phyloP scores from a whole-genome alignment of 2,329 filamentous ascomycete species.

The Colletotrichum theobromicola region DNA sequence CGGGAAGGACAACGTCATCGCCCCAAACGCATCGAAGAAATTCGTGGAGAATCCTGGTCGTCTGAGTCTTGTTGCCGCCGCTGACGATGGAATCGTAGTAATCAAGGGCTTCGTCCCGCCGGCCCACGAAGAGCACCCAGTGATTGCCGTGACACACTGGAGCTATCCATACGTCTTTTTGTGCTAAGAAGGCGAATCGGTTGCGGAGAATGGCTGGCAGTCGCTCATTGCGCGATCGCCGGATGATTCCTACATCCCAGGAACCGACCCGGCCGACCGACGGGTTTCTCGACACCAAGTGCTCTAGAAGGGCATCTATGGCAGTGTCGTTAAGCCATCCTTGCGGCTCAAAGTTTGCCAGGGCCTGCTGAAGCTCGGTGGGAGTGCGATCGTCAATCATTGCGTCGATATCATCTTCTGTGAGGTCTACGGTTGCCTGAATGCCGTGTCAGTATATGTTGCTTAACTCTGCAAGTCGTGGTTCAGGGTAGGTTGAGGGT shows the following conservation, averaged over 20 bases:
- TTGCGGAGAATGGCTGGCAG: not conserved
- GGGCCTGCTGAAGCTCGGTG: not conserved
- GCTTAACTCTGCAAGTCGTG: fast-evolving
- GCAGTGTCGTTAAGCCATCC: not conserved
- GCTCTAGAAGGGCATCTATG: not conserved
- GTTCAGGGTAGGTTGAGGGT: fast-evolving
- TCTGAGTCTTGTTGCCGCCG: not conserved
- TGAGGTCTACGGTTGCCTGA: too few species aligned
- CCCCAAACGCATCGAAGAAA: not conserved
- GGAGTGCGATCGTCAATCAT: fast-evolving
- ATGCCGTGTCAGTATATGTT: too few species aligned
- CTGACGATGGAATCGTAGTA: not conserved
- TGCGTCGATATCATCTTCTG: too few species aligned
- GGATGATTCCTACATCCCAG: not conserved
- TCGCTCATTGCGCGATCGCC: not conserved
- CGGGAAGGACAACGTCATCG: not conserved
- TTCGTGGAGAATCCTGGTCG: not conserved
- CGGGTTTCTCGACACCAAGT: not conserved
- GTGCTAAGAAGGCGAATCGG: not conserved
- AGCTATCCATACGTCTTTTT: not conserved
- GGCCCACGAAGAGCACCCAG: not conserved
- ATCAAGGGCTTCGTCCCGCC: not conserved
- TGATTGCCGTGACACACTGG: not conserved
- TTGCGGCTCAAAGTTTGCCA: not conserved
- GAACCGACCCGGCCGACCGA: fast-evolving